phyloP scores from a whole-genome alignment of 306 rosid species.

The Quercus engelmannii region DNA sequence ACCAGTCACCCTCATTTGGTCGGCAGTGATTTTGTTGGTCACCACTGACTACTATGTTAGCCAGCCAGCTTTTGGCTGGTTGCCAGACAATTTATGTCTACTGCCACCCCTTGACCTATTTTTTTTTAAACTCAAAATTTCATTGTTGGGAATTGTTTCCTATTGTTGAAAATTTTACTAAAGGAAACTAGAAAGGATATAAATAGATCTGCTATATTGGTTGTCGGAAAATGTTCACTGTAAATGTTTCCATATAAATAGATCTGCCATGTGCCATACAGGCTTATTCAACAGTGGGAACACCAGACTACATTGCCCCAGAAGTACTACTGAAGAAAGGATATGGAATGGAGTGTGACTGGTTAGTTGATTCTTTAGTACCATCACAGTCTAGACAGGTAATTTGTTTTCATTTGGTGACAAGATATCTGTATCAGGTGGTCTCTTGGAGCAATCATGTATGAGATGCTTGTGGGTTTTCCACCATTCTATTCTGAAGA shows the following conservation, averaged over 20 bases:
- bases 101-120: too few species aligned
- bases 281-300: conserved; percentile 94
- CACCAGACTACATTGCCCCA: conserved; percentile 91
- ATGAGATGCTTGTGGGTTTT: conserved; percentile 88
- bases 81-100: too few species aligned
- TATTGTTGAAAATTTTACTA: too few species aligned
- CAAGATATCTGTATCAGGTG: conserved; percentile 48
- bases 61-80: neutral
- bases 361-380: conserved; percentile 40
- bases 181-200: too few species aligned
- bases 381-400: neutral
- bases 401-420: neutral
- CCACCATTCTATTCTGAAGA: conserved; percentile 91
- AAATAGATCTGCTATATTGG: too few species aligned
- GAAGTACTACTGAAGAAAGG: conserved; percentile 82
- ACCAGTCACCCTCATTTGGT: neutral
- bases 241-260: conserved; percentile 10
- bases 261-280: conserved; percentile 23
- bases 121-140: too few species aligned
- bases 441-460: conserved; percentile 97
- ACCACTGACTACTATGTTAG: neutral
- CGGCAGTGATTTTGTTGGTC: neutral
- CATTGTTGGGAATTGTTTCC: too few species aligned
- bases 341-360: conserved; percentile 89
- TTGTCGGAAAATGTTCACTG: neutral